Conservation (phyloP, 2,329 filamentous ascomycete genomes). For the Cladosporium sp. region DNA sequence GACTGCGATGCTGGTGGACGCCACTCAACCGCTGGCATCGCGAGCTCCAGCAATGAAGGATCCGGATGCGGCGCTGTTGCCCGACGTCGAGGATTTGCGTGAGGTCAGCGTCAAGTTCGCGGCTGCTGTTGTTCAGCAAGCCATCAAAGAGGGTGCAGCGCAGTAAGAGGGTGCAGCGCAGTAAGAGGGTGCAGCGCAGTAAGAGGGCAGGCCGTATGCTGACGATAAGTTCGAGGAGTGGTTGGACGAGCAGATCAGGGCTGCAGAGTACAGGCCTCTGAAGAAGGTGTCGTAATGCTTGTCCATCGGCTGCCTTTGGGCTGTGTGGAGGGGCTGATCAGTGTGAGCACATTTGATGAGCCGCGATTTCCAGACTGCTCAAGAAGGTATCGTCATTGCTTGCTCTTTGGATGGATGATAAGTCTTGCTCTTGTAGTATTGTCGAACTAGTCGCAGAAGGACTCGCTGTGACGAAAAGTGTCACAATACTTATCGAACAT, state of each 20-base stretch:
- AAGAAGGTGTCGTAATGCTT: conserved; percentile 48
- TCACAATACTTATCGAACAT: neutral
- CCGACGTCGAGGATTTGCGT: conserved; percentile 69
- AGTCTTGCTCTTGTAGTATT: neutral
- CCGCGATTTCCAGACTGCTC: conserved; percentile 57
- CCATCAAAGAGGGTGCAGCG: conserved; percentile 65
- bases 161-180: conserved; percentile 67
- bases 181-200: conserved; percentile 64
- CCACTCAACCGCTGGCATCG: conserved; percentile 66
- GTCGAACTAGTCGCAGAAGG: neutral
- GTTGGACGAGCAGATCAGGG: conserved; percentile 78
- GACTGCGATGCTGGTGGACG: conserved; percentile 76
- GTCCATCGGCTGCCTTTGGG: too few relatives aligned
- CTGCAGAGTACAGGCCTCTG: conserved; percentile 63
- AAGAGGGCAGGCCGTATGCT: conserved; percentile 60
- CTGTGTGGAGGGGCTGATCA: too few relatives aligned
- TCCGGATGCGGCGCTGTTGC: conserved; percentile 62
- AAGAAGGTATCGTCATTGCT: conserved; percentile 45
- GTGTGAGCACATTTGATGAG: too few relatives aligned
- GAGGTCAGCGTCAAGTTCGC: conserved; percentile 76
- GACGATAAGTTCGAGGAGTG: conserved; percentile 58
- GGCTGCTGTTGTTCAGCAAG: conserved; percentile 66
- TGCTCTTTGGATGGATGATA: neutral
- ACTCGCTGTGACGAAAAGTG: too few relatives aligned
- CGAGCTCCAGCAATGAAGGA: conserved; percentile 67